Conservation (phyloP, 139 green algal species). For the Bryopsis sp. region DNA sequence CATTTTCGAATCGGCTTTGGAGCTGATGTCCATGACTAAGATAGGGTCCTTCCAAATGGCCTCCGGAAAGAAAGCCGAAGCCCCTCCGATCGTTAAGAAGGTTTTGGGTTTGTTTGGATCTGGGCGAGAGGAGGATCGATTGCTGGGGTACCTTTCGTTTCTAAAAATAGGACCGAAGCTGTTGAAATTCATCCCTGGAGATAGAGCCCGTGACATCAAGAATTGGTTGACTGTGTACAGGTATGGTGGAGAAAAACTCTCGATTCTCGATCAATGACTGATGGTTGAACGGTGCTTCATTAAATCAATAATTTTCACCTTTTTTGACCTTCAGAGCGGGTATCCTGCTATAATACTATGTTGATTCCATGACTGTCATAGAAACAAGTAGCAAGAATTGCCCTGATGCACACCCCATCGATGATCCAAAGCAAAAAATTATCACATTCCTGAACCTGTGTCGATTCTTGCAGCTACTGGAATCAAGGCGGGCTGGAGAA, state of each 20-base stretch:
- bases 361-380: no score
- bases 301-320: no score
- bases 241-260: conserved; percentile 22
- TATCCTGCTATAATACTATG: no score
- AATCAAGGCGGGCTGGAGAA: conserved; percentile 76
- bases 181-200: conserved; percentile 84
- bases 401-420: no score
- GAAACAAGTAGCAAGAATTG: no score
- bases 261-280: no score
- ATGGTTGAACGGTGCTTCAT: no score
- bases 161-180: conserved; percentile 94
- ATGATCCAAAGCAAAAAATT: no score
- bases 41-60: conserved; percentile 71
- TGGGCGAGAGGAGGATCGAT: conserved; percentile 88
- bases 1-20: conserved; percentile 91
- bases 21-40: conserved; percentile 88
- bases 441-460: no score
- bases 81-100: conserved; percentile 89
- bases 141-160: conserved; percentile 85
- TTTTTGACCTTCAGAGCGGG: no score
- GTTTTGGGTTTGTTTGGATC: conserved; percentile 78
- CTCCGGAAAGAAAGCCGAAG: conserved; percentile 63
- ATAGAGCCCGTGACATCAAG: conserved; percentile 81
- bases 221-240: conserved; percentile 92
- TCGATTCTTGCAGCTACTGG: no score